A percentile compares a stretch with the other conserved stretches of the same genome.
These are phyloP conservation scores for Epichloe uncinata DNA, from an alignment of 2,329 filamentous ascomycete genomes.

Conservation along the genomic window DNA sequence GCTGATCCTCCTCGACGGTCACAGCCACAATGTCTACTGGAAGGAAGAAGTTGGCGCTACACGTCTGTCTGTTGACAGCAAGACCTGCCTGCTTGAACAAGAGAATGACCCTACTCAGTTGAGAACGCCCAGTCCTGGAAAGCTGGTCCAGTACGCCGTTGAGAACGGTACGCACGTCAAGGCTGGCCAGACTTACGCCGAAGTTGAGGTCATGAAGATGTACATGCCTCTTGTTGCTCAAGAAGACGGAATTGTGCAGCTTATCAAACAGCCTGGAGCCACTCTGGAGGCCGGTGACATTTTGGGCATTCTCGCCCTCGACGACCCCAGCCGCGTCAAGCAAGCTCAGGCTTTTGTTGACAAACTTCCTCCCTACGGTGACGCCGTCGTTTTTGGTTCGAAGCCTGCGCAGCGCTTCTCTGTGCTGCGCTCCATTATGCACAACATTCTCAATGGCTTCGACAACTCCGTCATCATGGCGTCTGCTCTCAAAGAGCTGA, in stretches of 20 bases:
- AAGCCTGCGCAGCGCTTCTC: conserved; percentile 85
- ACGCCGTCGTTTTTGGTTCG: conserved; percentile 73
- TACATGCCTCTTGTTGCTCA: conserved; percentile 96
- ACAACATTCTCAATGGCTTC: conserved; percentile 82
- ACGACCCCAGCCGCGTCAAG: conserved; percentile 93
- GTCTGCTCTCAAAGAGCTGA: conserved; percentile 69
- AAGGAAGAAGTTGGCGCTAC: conserved; percentile 97
- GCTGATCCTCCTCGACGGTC: conserved; percentile 76
- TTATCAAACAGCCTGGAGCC: conserved; percentile 98
- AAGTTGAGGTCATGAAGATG: conserved; percentile 99
- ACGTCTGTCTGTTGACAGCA: conserved; percentile 90
- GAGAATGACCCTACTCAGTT: conserved; percentile 98
- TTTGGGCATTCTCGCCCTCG: conserved; percentile 87
- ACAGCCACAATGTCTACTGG: conserved; percentile 98
- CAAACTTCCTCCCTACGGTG: conserved; percentile 75
- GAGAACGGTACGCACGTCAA: conserved; percentile 90
- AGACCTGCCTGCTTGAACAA: conserved; percentile 94
- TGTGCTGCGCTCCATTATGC: conserved; percentile 61
- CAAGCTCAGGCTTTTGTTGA: conserved; percentile 89
- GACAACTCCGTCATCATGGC: conserved; percentile 98
- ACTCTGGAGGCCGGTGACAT: conserved; percentile 96
- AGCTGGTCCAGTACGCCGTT: conserved; percentile 94
- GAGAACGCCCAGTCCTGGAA: conserved; percentile 85
- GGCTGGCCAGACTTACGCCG: conserved; percentile 85
- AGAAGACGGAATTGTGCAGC: conserved; percentile 90